These are phyloP conservation scores for Myxozyma neglecta DNA, from an alignment of 805 yeast species.

Conservation along the genomic window DNA sequence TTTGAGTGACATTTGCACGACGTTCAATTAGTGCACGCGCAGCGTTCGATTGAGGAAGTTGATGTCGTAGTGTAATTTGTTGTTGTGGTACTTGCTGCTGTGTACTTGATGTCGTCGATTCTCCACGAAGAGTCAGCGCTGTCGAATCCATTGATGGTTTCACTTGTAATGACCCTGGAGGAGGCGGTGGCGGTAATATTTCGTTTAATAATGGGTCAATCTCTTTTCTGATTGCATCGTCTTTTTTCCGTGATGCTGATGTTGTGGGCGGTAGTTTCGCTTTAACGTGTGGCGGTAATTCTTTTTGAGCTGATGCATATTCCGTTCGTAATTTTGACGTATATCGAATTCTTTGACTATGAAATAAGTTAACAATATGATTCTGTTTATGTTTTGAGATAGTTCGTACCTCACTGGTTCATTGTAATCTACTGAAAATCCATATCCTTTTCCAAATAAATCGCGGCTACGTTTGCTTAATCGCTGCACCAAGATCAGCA, in stretches of 20 bases:
- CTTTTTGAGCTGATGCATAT: conserved; percentile 30
- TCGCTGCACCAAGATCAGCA: conserved; percentile 5
- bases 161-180: conserved; percentile 22
- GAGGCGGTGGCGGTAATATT: conserved; percentile 25
- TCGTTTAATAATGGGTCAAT: conserved; percentile 19
- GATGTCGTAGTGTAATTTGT: conserved; percentile 6
- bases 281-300: conserved; percentile 35
- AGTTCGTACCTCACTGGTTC: conserved; percentile 25
- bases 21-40: conserved; percentile 26
- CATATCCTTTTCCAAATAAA: conserved; percentile 30
- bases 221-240: conserved; percentile 19
- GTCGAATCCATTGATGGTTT: conserved; percentile 10
- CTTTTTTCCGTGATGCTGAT: conserved; percentile 13
- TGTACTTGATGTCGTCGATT: neutral
- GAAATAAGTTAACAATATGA: neutral
- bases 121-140: conserved; percentile 16
- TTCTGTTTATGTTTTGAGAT: neutral
- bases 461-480: conserved; percentile 29
- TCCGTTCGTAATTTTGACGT: conserved; percentile 29
- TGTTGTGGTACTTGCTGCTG: neutral
- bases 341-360: conserved; percentile 23
- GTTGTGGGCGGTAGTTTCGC: conserved; percentile 32
- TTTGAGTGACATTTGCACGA: conserved; percentile 23
- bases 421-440: conserved; percentile 28
- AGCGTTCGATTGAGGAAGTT: conserved; percentile 9